phyloP scores from a whole-genome alignment of 139 green algal species.

The Volvox africanus region DNA sequence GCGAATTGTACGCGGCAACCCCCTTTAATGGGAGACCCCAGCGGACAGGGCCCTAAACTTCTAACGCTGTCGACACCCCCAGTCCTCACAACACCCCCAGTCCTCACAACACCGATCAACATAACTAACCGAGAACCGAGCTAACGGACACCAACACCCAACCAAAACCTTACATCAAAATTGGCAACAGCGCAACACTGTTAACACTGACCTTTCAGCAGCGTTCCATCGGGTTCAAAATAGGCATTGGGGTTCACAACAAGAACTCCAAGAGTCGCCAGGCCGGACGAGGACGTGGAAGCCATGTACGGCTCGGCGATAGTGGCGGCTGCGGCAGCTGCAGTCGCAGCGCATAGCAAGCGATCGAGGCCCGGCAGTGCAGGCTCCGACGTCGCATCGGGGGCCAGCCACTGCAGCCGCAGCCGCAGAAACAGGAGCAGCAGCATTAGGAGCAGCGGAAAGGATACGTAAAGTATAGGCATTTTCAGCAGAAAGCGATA shows the following conservation, averaged over 20 bases:
- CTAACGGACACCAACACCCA: too few relatives aligned
- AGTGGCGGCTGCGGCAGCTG: neutral
- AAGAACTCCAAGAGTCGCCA: neutral
- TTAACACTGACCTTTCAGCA: neutral
- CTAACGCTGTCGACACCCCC: too few relatives aligned
- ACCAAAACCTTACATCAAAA: too few relatives aligned
- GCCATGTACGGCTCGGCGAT: neutral
- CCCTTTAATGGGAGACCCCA: too few relatives aligned
- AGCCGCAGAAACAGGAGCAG: neutral
- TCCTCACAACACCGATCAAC: too few relatives aligned
- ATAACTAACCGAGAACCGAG: too few relatives aligned
- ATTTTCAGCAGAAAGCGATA: neutral
- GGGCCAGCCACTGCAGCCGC: neutral
- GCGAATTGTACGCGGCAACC: too few relatives aligned
- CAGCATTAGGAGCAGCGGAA: neutral
- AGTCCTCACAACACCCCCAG: too few relatives aligned
- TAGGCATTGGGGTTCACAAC: neutral
- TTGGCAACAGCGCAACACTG: too few relatives aligned
- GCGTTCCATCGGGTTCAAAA: slow-evolving; percentile 2
- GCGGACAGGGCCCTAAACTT: too few relatives aligned
- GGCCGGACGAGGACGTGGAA: neutral
- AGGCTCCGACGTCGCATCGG: neutral
- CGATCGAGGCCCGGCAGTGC: neutral
- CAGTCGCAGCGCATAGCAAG: neutral
- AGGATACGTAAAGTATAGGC: neutral